Evolutionary conservation across 2,329 filamentous ascomycete species (phyloP), one percentile per base, ranked within the genome.

Genomic region (Penicillium paneum): DNA sequence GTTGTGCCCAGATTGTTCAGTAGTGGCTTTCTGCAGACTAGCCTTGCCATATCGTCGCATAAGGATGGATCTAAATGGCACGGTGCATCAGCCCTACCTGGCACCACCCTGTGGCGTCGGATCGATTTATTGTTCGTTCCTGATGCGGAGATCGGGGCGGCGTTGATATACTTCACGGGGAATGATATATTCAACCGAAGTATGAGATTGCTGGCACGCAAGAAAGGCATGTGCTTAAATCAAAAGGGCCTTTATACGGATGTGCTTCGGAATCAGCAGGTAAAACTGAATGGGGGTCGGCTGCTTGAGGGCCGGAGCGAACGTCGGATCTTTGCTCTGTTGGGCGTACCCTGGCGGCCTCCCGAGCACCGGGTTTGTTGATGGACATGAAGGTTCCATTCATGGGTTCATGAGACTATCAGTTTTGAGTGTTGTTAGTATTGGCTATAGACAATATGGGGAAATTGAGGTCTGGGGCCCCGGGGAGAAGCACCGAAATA

Each of bases 131-230:
- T 97, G 1, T 81, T 95, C 4, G 92, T 96, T 0, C 91, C 92
- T 0, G 85, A 86, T 62, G 78, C 82, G 2, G 87, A 96, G 71
- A 80, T 91, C 47, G 93, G 93, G 1, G 92, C 90, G 0, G 91
- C 92, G 0, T 70, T 97, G 57, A 82, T 97, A n/a, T 97, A 97
- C 68, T 97, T 97, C 67, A 97, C 93, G 0, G 93, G 93, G 1
- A 94, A 97, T 63, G 92, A 96, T 68, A 88, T 96, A 32, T 97
- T 97, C 76, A 97, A 97, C 71, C 80, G 92, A 15, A 95, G 90
- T 67, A 83, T 97, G 70, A 78, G 93, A 59, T 74, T 95, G 15
- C 71, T 97, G 59, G 91, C 91, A 13, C 83, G 85, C 36, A 91
- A 85, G 73, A 94, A 90, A 74, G 83, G 85, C 0, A 91, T 95